A percentile compares a stretch with the other conserved stretches of the same genome.
Evolutionary conservation across 2,329 filamentous ascomycete species (phyloP).

Genomic region (Xylaria sp.): DNA sequence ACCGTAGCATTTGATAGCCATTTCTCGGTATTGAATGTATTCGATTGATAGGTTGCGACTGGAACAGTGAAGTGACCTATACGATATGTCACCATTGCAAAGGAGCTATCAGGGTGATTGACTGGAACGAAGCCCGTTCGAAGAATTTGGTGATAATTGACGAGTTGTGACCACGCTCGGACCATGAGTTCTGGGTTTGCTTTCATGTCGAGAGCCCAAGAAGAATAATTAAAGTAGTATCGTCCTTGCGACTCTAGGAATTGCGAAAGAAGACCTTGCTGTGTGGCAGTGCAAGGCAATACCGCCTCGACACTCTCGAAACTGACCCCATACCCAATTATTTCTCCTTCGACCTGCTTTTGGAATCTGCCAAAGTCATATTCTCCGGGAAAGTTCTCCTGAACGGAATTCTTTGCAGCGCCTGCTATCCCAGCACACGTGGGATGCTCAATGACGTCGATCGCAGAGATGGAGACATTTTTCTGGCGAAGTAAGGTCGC

Average conservation of each 20-base stretch:
- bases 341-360: conserved; percentile 43
- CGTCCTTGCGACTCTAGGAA: conserved; percentile 73
- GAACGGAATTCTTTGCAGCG: conserved; percentile 4
- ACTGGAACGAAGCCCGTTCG: conserved; percentile 77
- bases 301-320: conserved; percentile 61
- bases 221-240: conserved; percentile 80
- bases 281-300: conserved; percentile 81
- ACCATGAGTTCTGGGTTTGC: conserved; percentile 56
- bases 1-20: conserved; percentile 52
- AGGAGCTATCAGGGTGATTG: conserved; percentile 68
- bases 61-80: conserved; percentile 31
- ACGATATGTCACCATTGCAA: conserved; percentile 77
- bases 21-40: conserved; percentile 46
- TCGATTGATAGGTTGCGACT: conserved; percentile 35
- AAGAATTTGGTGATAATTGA: conserved; percentile 73
- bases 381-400: neutral
- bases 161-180: conserved; percentile 68
- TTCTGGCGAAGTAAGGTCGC: conserved; percentile 71
- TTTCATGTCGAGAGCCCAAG: conserved; percentile 58
- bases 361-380: conserved; percentile 57
- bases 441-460: conserved; percentile 76
- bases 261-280: conserved; percentile 81
- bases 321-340: conserved; percentile 40
- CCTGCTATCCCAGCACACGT: conserved; percentile 53
- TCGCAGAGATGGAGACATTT: conserved; percentile 69